These are phyloP conservation scores for Schwanniomyces pseudopolymorphus DNA, from an alignment of 805 yeast genomes.

Conservation along the genomic window DNA sequence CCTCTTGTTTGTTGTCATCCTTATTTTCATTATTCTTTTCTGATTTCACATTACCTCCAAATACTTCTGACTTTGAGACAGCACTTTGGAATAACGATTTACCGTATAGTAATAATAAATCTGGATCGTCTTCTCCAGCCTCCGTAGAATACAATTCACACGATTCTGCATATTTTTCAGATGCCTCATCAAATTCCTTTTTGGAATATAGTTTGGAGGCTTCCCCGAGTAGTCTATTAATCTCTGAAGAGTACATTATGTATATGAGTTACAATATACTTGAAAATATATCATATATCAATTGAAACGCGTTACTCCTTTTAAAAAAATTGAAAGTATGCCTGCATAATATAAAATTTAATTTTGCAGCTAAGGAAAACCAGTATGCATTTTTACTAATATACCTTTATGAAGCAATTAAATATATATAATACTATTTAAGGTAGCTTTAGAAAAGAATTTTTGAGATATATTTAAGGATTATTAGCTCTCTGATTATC, in stretches of 20 bases:
- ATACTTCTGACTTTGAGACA: conserved; percentile 68
- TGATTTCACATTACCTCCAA: conserved; percentile 50
- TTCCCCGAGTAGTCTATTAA: conserved; percentile 50
- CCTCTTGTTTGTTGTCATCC: conserved; percentile 21
- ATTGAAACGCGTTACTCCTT: neutral
- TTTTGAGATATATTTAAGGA: no score
- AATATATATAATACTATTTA: no score
- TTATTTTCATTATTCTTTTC: conserved; percentile 20
- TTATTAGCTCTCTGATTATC: no score
- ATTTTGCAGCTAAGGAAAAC: no score
- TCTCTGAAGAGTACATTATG: conserved; percentile 35
- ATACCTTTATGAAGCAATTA: no score
- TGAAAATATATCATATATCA: neutral
- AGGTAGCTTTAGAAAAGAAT: no score
- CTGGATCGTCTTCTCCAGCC: conserved; percentile 66
- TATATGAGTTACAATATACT: neutral
- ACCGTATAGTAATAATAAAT: conserved; percentile 73
- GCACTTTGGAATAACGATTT: conserved; percentile 78
- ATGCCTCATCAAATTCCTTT: conserved; percentile 67
- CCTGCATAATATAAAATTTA: no score
- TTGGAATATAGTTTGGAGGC: conserved; percentile 67
- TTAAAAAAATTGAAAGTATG: neutral
- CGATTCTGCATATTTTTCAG: conserved; percentile 69
- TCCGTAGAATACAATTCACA: conserved; percentile 55
- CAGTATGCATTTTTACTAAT: no score